Conservation (phyloP, 2,329 filamentous ascomycete species). For the Ophiostoma perfectum region DNA sequence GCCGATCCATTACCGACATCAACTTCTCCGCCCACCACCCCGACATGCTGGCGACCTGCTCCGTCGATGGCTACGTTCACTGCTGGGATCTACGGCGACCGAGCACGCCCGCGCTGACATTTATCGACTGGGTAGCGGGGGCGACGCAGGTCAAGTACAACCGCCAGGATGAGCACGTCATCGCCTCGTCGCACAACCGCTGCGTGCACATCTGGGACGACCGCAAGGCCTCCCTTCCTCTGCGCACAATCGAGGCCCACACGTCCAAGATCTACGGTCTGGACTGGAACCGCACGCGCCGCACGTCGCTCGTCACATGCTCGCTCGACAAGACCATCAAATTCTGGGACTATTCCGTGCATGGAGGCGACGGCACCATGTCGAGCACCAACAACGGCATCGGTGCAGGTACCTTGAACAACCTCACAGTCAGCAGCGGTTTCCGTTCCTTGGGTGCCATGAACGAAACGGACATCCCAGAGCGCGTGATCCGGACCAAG, state of each 20-base stretch:
- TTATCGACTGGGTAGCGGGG: conserved; percentile 89
- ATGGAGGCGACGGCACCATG: background rate
- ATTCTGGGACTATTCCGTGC: conserved; percentile 69
- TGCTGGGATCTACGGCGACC: conserved; percentile 82
- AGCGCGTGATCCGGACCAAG: conserved; percentile 71
- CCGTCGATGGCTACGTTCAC: conserved; percentile 88
- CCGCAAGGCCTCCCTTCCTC: conserved; percentile 67
- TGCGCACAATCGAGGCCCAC: conserved; percentile 82
- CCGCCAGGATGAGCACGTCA: conserved; percentile 74
- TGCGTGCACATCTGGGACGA: conserved; percentile 88
- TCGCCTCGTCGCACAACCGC: conserved; percentile 86
- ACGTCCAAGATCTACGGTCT: conserved; percentile 91
- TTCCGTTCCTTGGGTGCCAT: conserved; percentile 15
- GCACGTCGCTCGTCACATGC: conserved; percentile 73
- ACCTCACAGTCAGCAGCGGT: conserved; percentile 26
- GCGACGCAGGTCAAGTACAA: conserved; percentile 96
- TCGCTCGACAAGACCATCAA: conserved; percentile 90
- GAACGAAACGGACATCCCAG: conserved; percentile 56
- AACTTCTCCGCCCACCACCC: conserved; percentile 94
- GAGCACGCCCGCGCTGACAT: conserved; percentile 67
- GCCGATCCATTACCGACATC: conserved; percentile 87
- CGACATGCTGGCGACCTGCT: conserved; percentile 82
- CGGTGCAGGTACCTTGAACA: conserved; percentile 36
- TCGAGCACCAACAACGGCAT: background rate
- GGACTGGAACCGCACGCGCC: conserved; percentile 80